A percentile compares a stretch with the other conserved stretches of the same genome.
phyloP scores from a whole-genome alignment of 1,284 basidiomycete species.

The Exsudoporus floridanus region DNA sequence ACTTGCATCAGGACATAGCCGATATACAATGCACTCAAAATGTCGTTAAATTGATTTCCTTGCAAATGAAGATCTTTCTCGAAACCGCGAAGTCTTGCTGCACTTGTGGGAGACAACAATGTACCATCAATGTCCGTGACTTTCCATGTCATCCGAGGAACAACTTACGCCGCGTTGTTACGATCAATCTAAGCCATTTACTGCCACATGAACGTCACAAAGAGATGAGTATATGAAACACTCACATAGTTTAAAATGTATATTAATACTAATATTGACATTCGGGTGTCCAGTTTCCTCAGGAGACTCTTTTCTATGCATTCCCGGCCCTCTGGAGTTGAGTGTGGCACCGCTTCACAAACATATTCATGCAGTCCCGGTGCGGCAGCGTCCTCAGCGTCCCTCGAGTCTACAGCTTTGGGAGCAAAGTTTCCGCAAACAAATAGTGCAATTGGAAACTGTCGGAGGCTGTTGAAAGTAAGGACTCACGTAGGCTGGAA shows the following conservation, averaged over 20 bases:
- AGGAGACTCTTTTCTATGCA: constrained; percentile 19
- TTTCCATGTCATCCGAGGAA: neutral
- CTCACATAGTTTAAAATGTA: constrained; percentile 57
- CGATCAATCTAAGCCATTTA: constrained; percentile 53
- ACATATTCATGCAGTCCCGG: constrained; percentile 1
- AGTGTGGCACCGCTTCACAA: neutral
- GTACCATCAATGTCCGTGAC: constrained; percentile 2
- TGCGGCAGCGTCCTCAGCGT: constrained; percentile 8
- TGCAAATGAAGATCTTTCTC: constrained; percentile 32
- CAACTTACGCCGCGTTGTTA: constrained; percentile 61
- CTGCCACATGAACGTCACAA: neutral
- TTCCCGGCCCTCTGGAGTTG: constrained; percentile 4
- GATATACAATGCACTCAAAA: constrained; percentile 73
- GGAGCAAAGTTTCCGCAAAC: neutral
- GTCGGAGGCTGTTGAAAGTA: neutral
- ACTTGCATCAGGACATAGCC: constrained; percentile 66
- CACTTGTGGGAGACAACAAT: constrained; percentile 15
- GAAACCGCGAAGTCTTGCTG: constrained; percentile 31
- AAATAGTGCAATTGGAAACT: neutral
- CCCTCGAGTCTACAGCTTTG: constrained; percentile 6
- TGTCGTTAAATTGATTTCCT: constrained; percentile 63
- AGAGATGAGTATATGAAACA: constrained; percentile 11
- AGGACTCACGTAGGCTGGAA: constrained; percentile 21
- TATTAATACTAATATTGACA: constrained; percentile 54
- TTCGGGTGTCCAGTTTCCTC: constrained; percentile 44